phyloP scores from a whole-genome alignment of 768 basidiomycete genomes.

The Agaricus bisporus region DNA sequence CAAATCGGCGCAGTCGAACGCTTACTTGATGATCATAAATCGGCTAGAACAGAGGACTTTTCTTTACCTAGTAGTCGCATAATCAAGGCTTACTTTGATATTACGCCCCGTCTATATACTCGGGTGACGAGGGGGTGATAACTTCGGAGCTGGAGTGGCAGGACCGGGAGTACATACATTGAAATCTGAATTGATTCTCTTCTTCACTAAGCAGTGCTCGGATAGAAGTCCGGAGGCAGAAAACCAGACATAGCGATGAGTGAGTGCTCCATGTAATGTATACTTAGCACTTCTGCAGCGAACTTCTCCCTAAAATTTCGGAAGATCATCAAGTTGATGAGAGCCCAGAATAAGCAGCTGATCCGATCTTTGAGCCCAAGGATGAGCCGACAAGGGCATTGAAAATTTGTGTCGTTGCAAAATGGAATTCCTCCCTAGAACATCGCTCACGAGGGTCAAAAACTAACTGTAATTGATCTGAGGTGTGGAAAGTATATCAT shows the following conservation, averaged over 20 bases:
- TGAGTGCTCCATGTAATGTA: neutral
- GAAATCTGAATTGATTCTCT: neutral
- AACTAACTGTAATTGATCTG: no score
- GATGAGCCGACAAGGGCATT: no score
- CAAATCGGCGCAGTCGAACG: neutral
- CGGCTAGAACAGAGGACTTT: no score
- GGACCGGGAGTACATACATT: neutral
- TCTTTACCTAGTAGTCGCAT: neutral
- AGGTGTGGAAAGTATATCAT: no score
- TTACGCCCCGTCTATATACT: neutral
- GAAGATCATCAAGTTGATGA: no score
- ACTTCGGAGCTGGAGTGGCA: neutral
- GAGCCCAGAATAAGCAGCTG: no score
- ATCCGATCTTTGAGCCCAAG: no score
- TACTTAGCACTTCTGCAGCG: neutral
- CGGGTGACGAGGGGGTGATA: neutral
- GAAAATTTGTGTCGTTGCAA: no score
- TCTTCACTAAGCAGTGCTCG: neutral
- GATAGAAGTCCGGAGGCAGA: neutral
- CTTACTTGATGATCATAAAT: no score
- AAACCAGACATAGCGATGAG: neutral
- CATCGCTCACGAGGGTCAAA: no score
- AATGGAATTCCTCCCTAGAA: no score
- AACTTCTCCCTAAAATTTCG: no score
- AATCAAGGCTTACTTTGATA: slow-evolving; percentile 1